These are phyloP conservation scores for Cyberlindnera nakhonratchasimensis DNA, from an alignment of 805 yeast species.

Conservation along the genomic window DNA sequence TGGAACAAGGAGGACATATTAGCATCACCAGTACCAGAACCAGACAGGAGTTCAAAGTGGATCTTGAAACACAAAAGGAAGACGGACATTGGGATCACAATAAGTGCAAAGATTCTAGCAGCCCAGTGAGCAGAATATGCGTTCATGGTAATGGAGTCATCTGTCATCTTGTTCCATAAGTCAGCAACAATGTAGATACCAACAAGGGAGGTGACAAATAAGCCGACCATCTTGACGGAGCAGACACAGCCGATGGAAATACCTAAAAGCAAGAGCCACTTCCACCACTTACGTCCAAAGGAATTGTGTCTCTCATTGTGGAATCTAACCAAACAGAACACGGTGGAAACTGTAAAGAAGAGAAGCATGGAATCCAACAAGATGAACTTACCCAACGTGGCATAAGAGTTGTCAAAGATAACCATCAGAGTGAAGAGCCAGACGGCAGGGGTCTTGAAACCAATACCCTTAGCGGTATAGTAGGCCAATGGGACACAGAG, in stretches of 20 bases:
- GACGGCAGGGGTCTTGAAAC: constrained; percentile 64
- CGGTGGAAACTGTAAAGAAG: constrained; percentile 83
- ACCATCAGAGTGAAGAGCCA: constrained; percentile 83
- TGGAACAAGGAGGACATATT: constrained; percentile 79
- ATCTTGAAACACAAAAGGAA: constrained; percentile 67
- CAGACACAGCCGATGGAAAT: constrained; percentile 83
- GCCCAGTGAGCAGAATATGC: constrained; percentile 60
- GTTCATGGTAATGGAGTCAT: constrained; percentile 47
- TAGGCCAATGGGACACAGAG: constrained; percentile 85
- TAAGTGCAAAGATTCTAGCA: constrained; percentile 60
- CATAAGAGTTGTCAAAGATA: constrained; percentile 75
- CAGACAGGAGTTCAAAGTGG: constrained; percentile 69
- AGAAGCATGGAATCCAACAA: constrained; percentile 87
- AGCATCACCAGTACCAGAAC: constrained; percentile 79
- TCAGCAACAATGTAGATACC: constrained; percentile 89
- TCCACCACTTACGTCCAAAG: constrained; percentile 86
- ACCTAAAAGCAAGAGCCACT: constrained; percentile 85
- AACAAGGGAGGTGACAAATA: constrained; percentile 80
- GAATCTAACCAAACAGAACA: constrained; percentile 68
- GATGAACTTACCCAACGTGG: constrained; percentile 84
- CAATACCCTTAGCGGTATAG: constrained; percentile 72
- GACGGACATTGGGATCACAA: constrained; percentile 58
- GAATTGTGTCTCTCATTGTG: constrained; percentile 51
- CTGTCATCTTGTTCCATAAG: constrained; percentile 81
- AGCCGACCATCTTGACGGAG: constrained; percentile 95